Conservation (phyloP, 106 monocot genomes). For the Dactylorhiza incarnata region DNA sequence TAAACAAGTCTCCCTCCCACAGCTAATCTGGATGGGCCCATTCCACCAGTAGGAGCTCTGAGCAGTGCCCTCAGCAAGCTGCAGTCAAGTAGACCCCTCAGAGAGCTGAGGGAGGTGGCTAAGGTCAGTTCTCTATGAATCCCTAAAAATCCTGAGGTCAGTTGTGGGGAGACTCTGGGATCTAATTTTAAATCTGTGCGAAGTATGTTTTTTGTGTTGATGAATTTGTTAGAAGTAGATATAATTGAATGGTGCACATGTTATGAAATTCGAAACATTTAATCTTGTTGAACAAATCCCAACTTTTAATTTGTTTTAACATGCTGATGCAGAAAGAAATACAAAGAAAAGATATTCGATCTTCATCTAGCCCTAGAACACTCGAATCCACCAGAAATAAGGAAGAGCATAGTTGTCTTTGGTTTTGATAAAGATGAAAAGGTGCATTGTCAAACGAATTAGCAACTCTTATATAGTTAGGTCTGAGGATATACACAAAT, state of each 20-base stretch:
- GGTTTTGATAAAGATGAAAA: too few species aligned
- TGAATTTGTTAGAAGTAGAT: neutral
- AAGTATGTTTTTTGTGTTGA: neutral
- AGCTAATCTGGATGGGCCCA: conserved; percentile 82
- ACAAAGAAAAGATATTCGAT: too few species aligned
- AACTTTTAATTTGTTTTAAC: neutral
- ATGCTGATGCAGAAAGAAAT: too few species aligned
- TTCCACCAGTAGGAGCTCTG: conserved; percentile 83
- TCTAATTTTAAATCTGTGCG: neutral
- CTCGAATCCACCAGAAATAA: too few species aligned
- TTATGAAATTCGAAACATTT: too few species aligned
- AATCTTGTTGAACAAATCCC: neutral
- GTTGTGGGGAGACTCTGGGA: neutral
- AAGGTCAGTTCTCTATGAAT: conserved; percentile 43
- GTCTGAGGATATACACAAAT: too few species aligned
- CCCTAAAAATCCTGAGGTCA: neutral
- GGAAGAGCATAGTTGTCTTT: too few species aligned
- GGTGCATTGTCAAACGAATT: too few species aligned
- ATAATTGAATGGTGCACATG: neutral
- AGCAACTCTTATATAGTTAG: too few species aligned
- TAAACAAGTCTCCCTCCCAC: conserved; percentile 91
- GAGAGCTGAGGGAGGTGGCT: conserved; percentile 95
- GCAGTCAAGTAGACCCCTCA: conserved; percentile 86
- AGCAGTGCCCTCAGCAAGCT: conserved; percentile 77
- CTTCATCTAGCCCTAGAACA: too few species aligned